Base-by-base conservation (phyloP, 2,329 filamentous ascomycete species). In the Arthrobotrys sinensis region DNA sequence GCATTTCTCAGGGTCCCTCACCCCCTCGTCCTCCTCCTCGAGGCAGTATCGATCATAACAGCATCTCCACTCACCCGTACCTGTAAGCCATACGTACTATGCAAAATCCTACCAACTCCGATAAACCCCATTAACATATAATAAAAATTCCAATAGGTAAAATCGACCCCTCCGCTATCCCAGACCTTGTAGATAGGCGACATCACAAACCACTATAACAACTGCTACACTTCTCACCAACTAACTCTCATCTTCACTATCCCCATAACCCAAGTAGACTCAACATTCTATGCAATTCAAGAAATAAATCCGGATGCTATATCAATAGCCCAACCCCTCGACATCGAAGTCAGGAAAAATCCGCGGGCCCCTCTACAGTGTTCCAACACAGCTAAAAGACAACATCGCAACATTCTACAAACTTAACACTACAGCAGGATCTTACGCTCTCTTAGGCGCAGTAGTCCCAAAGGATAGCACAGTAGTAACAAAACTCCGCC, bases 381-480 rank as follows among this genome's bases (percentile, higher is more conserved):
- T 92, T 3, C 90, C 90, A 0, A 87, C 92, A 24, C 83, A 91
- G 4, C 85, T 92, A 84, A 92, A 92, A 83, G 88, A 91, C 83
- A 91, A 90, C 81, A 91, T 92, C 60, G 90, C 88, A 12, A 91
- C 90, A 0, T 82, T 84, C 1, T 90, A 91, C 81, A 82, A 85
- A 75, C 90, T 91, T 89, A 87, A 89, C 81, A 91, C 89, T 79
- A 90, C 88, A 0, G 85, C 90, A 2, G 91, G 91, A 1, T 92
- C 90, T 0, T 91, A 87, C 79, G 87, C 89, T 0, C 85, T 93
- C 0, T 81, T 90, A 0, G 89, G 90, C 0, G 87, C 90, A 7
- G 36, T 16, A 3, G 88, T 86, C 79, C 86, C 89, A 0, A 85
- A 84, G 21, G 91, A 92, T 80, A 87, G 88, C 10, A 89, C 88